Evolutionary conservation across 768 basidiomycete species (phyloP).

Genomic region (Collybia nuda): DNA sequence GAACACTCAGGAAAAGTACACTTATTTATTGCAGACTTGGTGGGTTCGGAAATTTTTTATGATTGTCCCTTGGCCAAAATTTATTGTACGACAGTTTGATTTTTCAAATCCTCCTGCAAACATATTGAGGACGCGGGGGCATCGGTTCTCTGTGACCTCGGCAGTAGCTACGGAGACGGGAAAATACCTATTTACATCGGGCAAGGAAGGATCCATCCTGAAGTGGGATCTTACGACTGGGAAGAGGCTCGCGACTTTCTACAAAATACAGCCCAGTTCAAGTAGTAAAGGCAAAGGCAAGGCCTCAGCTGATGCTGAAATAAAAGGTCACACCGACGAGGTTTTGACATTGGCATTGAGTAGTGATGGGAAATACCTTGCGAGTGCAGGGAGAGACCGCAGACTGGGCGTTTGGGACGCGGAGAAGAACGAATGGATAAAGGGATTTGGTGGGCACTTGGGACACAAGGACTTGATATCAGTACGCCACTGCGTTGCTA

Average conservation of each 20-base stretch:
- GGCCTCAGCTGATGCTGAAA: slow-evolving; percentile 34
- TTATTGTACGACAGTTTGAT: slow-evolving; percentile 46
- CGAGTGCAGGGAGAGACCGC: slow-evolving; percentile 84
- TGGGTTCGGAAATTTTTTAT: slow-evolving; percentile 29
- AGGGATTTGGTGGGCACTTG: slow-evolving; percentile 79
- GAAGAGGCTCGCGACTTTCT: slow-evolving; percentile 53
- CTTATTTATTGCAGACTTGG: slow-evolving; percentile 73
- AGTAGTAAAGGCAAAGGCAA: slow-evolving; percentile 62
- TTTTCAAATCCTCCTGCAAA: slow-evolving; percentile 45
- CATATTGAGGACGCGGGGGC: slow-evolving; percentile 64
- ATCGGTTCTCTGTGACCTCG: slow-evolving; percentile 79
- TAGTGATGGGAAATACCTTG: slow-evolving; percentile 81
- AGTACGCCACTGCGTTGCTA: slow-evolving; percentile 19
- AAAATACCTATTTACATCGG: slow-evolving; percentile 78
- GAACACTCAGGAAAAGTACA: slow-evolving; percentile 89
- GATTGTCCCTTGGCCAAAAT: not conserved
- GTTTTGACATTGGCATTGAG: slow-evolving; percentile 83
- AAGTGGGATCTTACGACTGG: slow-evolving; percentile 80
- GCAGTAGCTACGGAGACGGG: slow-evolving; percentile 76
- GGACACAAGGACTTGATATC: slow-evolving; percentile 48
- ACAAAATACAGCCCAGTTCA: slow-evolving; percentile 49
- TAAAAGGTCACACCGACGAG: slow-evolving; percentile 84
- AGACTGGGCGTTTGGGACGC: slow-evolving; percentile 86
- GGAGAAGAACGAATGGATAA: slow-evolving; percentile 73
- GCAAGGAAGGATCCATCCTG: slow-evolving; percentile 88